phyloP scores from a whole-genome alignment of 805 yeast genomes.

The Suhomyces canberraensis region DNA sequence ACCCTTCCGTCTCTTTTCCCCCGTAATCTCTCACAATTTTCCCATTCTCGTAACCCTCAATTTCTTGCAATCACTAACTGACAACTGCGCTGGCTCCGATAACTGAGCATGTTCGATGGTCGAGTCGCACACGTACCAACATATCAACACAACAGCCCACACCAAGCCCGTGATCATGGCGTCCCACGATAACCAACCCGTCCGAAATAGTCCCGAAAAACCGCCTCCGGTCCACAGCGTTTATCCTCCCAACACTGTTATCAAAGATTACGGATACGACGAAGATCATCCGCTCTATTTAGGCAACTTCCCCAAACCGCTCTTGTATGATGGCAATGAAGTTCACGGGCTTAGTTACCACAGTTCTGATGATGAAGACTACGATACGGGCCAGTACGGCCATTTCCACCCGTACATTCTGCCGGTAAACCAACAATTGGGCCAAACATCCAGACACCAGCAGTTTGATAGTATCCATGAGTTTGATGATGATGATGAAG shows the following conservation, averaged over 20 bases:
- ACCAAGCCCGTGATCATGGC: too few relatives aligned
- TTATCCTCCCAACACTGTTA: slow-evolving; percentile 19
- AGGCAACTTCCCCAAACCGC: slow-evolving; percentile 16
- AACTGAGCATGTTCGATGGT: too few relatives aligned
- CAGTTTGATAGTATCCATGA: slow-evolving; percentile 4
- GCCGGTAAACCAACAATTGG: slow-evolving; percentile 7
- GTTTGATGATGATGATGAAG: slow-evolving; percentile 3
- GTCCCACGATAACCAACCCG: too few relatives aligned
- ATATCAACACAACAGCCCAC: too few relatives aligned
- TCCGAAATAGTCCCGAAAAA: too few relatives aligned
- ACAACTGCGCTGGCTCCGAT: too few relatives aligned
- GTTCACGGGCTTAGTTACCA: slow-evolving; percentile 6
- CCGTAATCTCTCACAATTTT: too few relatives aligned
- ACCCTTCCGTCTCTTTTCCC: too few relatives aligned
- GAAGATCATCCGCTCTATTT: slow-evolving; percentile 16
- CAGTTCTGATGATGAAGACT: slow-evolving; percentile 8
- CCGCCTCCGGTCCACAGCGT: slow-evolving; percentile 4
- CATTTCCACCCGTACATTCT: slow-evolving; percentile 8
- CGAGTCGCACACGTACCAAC: too few relatives aligned
- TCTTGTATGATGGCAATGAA: slow-evolving; percentile 10
- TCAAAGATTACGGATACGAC: slow-evolving; percentile 23
- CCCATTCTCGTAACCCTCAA: too few relatives aligned
- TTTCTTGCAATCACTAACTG: too few relatives aligned
- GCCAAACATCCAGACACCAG: not conserved
- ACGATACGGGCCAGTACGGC: slow-evolving; percentile 5